A percentile compares a stretch with the other conserved stretches of the same genome.
Evolutionary conservation across 2,329 filamentous ascomycete species (phyloP).

Genomic region (Aspergillus melleus): DNA sequence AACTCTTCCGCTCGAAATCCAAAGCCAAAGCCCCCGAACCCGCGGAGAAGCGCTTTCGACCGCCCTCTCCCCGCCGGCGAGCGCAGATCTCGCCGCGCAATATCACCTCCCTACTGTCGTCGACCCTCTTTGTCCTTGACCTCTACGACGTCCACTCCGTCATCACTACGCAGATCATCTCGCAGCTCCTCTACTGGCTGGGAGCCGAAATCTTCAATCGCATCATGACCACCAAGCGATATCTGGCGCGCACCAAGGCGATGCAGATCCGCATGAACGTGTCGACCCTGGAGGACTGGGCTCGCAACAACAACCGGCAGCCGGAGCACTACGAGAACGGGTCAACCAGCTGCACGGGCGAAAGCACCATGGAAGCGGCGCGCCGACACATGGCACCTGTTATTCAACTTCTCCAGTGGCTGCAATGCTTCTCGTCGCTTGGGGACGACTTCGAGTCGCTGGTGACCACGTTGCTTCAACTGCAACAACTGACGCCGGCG

Average conservation of each 20-base stretch:
- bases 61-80: constrained; percentile 88
- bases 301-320: constrained; percentile 84
- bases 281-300: constrained; percentile 94
- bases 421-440: constrained; percentile 95
- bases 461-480: constrained; percentile 82
- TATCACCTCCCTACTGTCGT: constrained; percentile 91
- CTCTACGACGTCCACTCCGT: constrained; percentile 99
- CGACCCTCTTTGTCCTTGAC: constrained; percentile 93
- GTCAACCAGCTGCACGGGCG: constrained; percentile 79
- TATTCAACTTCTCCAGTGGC: constrained; percentile 93
- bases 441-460: constrained; percentile 87
- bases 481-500: constrained; percentile 79
- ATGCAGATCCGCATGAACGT: constrained; percentile 99
- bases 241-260: constrained; percentile 91
- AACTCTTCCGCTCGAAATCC: constrained; percentile 87
- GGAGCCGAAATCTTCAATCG: constrained; percentile 96
- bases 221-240: constrained; percentile 94
- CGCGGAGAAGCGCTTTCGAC: constrained; percentile 83
- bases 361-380: constrained; percentile 81
- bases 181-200: constrained; percentile 94
- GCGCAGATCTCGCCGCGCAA: constrained; percentile 92
- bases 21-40: constrained; percentile 84
- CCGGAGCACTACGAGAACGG: constrained; percentile 95
- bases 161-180: constrained; percentile 86
- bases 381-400: constrained; percentile 83